A percentile compares a stretch with the other conserved stretches of the same genome.
Conservation (phyloP, 148 eudicot species). For the Nepenthes gracilis region DNA sequence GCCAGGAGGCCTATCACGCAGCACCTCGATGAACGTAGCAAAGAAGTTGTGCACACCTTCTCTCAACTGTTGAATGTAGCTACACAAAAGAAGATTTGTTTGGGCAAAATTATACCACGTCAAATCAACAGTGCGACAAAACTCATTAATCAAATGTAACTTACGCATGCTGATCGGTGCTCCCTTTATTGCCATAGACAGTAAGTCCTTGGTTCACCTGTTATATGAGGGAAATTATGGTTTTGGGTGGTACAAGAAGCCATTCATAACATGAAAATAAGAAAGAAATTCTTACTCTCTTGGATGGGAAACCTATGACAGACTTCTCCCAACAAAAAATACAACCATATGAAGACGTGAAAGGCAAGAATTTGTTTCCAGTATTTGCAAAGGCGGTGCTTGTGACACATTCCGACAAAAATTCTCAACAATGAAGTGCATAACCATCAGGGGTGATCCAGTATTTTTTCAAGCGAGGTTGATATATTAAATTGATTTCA, state of each 20-base stretch:
- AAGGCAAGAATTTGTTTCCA: too few species aligned
- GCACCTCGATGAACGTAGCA: conserved; percentile 90
- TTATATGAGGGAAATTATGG: not conserved
- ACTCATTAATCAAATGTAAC: conserved; percentile 14
- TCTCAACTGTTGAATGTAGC: conserved; percentile 97
- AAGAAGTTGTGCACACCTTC: conserved; percentile 99
- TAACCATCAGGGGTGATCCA: too few species aligned
- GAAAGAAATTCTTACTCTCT: too few species aligned
- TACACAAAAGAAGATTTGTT: conserved; percentile 16
- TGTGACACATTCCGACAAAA: too few species aligned
- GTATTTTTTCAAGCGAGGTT: too few species aligned
- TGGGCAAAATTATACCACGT: not conserved
- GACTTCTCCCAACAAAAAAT: too few species aligned
- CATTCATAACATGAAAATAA: not conserved
- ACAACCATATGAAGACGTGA: too few species aligned
- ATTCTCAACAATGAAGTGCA: too few species aligned
- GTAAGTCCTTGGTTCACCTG: conserved; percentile 95
- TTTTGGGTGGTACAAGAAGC: not conserved
- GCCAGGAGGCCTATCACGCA: conserved; percentile 98
- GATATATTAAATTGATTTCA: too few species aligned
- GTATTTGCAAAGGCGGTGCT: too few species aligned
- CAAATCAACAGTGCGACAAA: not conserved
- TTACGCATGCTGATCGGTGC: conserved; percentile 99
- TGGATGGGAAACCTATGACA: too few species aligned
- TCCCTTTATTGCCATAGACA: conserved; percentile 98